Evolutionary conservation across 2,329 filamentous ascomycete genomes (phyloP), one percentile per base, ranked within the genome.

Genomic region (Alternaria longipes): DNA sequence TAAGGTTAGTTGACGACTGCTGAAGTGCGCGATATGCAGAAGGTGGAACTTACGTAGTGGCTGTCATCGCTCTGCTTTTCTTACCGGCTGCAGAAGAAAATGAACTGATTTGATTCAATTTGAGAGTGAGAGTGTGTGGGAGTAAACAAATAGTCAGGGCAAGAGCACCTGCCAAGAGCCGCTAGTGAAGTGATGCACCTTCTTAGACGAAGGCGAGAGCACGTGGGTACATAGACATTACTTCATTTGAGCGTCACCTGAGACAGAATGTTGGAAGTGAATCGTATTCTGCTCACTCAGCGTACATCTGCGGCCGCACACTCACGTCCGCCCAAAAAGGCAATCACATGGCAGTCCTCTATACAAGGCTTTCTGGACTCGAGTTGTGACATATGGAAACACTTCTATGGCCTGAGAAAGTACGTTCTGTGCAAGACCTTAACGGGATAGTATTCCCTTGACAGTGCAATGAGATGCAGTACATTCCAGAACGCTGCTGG

Each of bases 91-190:
- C 1, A 1, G 9, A 0, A 8, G 2, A n/a, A 8, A 22, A 7
- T 1, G 30, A 2, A 11, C 9, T 18, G 5, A 32, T 5, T 11
- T 1, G 18, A 8, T 14, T 36, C 24, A 5, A 4, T n/a, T 4
- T 11, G 1, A 2, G 12, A 49, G 12, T 24, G 9, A n/a, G 30
- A n/a, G 8, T 49, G 18, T 32, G 30, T 32, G 30, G 30, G 30
- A 32, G 18, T 30, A n/a, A 40, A 28, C 26, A 36, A 22, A 4
- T 3, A 32, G 36, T 8, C 16, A 32, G 12, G 36, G 34, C 12
- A 30, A 36, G 46, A 50, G 32, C 46, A 36, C 20, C 32, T n/a
- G 46, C 46, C 8, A 50, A 50, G 46, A 26, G 32, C 46, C 46
- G 46, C 46, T 50, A 50, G 46, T 24, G 14, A n/a, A 36, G 9